phyloP scores from a whole-genome alignment of 2,329 filamentous ascomycete species.

The Neophaeococcomyces aloes region DNA sequence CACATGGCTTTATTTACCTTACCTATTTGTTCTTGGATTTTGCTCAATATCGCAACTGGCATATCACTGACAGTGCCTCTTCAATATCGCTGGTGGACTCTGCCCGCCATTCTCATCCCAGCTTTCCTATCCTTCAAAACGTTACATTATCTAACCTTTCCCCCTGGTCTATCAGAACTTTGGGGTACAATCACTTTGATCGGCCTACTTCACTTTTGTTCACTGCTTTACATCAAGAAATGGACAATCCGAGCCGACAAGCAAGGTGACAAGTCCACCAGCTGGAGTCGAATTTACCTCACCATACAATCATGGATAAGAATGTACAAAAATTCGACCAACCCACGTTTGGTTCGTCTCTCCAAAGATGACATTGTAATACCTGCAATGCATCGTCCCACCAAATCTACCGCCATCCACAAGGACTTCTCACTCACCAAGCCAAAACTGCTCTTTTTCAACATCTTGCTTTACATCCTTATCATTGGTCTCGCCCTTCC shows the following conservation, averaged over 20 bases:
- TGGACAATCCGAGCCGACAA: constrained; percentile 2
- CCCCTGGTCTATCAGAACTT: constrained; percentile 2
- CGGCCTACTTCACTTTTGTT: constrained; percentile 5
- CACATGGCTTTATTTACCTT: too few relatives aligned
- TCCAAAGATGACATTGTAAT: not conserved
- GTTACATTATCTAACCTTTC: constrained; percentile 1
- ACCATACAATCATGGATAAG: not conserved
- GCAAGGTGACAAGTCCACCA: not conserved
- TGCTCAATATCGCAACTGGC: constrained; percentile 4
- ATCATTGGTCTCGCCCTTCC: not conserved
- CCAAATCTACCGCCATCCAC: not conserved
- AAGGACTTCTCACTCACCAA: not conserved
- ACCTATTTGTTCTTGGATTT: constrained; percentile 13
- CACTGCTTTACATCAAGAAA: constrained; percentile 8
- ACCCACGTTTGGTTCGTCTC: not conserved
- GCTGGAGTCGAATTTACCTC: not conserved
- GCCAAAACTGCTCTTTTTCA: not conserved
- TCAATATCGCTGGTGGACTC: not conserved
- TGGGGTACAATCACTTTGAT: constrained; percentile 3
- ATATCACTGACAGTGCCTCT: constrained; percentile 1
- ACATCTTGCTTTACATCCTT: not conserved
- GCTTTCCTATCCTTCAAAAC: constrained; percentile 4
- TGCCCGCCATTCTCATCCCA: constrained; percentile 5
- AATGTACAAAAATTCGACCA: not conserved
- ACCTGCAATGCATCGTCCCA: too few relatives aligned